Base-by-base conservation (phyloP, 306 rosid genomes). In the Fragaria nilgerrensis region DNA sequence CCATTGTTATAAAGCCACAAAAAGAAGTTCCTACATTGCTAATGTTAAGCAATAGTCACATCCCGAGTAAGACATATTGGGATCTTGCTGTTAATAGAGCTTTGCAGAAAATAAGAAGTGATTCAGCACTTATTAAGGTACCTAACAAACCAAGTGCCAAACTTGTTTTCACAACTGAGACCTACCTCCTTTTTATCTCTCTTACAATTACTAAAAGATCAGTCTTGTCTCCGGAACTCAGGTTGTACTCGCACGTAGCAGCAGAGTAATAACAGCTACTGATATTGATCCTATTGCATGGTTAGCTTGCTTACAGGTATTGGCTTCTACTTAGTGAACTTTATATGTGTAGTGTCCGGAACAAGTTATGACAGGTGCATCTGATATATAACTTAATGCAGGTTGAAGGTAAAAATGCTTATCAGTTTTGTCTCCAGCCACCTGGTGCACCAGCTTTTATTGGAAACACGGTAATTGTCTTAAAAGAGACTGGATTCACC, bases 161-260 rank as follows among this genome's bases (percentile, higher is more conserved):
- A 29, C 67, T 61, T 61, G 12, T 45, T 75, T 74, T 61, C 12
- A 58, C 71, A 48, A n/a, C n/a, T 73, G 77, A 72, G 47, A 58
- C 22, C 13, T n/a, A 39, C 67, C 65, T 65, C 62, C 20, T 44
- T 66, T 52, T 9, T 41, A 45, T 15, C 34, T 77, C 52, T 23
- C 49, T 48, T 29, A 45, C 17, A 0, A 9, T 16, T 53, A 44
- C 70, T 82, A 49, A 52, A 27, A 2, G 17, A 58, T 55, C 70
- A 73, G 50, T 48, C 72, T 29, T 52, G 56, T 11, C 16, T 71
- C 78, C 68, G 68, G 70, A 78, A 84, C 80, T 79, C 85, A 95
- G 99, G 99, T 95, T 70, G 99, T 95, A 55, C 93, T 95, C 37
- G 97, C 97, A 36, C 90, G 99, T 20, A 92, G 96, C 84, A 95